These are phyloP conservation scores for Pythium angustatum DNA, from an alignment of 352 stramenopile species.

Conservation along the genomic window DNA sequence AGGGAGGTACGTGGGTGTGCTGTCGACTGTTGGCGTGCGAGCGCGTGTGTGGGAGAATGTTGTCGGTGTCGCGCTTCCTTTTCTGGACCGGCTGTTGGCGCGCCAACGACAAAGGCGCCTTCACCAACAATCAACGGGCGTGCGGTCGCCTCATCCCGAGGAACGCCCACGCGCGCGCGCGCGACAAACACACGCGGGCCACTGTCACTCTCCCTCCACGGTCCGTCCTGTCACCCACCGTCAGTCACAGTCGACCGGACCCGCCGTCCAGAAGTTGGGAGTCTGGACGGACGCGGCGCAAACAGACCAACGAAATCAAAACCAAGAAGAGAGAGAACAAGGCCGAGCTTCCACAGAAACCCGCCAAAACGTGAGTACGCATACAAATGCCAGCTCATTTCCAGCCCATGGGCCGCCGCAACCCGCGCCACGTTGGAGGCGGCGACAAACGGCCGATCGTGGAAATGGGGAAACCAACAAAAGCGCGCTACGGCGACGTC, in stretches of 20 bases:
- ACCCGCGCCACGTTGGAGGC: background rate
- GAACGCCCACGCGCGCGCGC: slow-evolving; percentile 23
- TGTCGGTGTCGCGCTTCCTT: slow-evolving; percentile 25
- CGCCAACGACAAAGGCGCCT: slow-evolving; percentile 16
- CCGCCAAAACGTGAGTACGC: background rate
- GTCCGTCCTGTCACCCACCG: slow-evolving; percentile 20
- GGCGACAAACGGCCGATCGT: background rate
- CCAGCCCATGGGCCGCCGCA: slow-evolving; percentile 2
- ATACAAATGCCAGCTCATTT: slow-evolving; percentile 13
- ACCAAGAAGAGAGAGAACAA: slow-evolving; percentile 1
- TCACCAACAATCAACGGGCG: slow-evolving; percentile 20
- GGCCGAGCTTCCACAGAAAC: slow-evolving; percentile 6
- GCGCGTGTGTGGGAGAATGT: background rate
- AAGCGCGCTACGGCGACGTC: slow-evolving; percentile 3
- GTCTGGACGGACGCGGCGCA: slow-evolving; percentile 22
- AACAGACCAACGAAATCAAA: slow-evolving; percentile 25
- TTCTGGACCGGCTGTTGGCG: slow-evolving; percentile 34
- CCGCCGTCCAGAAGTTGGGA: slow-evolving; percentile 13
- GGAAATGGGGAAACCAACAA: slow-evolving; percentile 14
- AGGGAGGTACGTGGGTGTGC: slow-evolving; percentile 2
- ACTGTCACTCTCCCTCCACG: slow-evolving; percentile 27
- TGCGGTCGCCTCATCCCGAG: slow-evolving; percentile 25
- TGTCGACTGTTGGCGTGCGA: slow-evolving; percentile 17
- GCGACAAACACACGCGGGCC: slow-evolving; percentile 27
- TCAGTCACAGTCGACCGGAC: slow-evolving; percentile 21